A percentile compares a stretch with the other conserved stretches of the same genome.
Conservation (phyloP, 345 rosid species). For the Murraya paniculata region DNA sequence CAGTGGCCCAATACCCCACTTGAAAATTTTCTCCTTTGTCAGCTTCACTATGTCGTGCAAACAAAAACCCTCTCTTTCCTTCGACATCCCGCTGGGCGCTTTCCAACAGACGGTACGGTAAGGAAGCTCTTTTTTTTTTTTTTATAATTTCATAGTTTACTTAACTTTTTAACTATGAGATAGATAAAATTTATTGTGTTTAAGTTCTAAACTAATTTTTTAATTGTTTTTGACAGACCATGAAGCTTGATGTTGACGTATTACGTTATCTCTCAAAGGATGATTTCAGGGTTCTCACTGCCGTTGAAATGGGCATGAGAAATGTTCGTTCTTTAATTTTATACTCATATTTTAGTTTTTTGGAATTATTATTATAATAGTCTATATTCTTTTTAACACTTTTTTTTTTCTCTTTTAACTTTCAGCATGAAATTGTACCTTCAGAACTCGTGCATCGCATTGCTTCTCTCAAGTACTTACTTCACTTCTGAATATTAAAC, state of each 20-base stretch:
- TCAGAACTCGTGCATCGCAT: constrained; percentile 72
- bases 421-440: constrained; percentile 89
- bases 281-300: constrained; percentile 90
- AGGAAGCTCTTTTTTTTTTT: no score
- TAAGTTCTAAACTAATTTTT: neutral
- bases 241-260: constrained; percentile 82
- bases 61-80: no score
- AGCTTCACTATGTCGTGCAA: no score
- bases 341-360: neutral
- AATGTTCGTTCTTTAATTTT: constrained; percentile 39
- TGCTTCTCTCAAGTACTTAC: constrained; percentile 70
- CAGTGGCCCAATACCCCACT: no score
- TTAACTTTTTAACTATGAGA: no score
- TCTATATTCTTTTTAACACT: neutral
- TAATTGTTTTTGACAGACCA: constrained; percentile 13
- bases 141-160: no score
- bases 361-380: neutral
- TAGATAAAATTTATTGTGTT: no score
- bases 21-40: no score
- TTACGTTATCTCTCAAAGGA: constrained; percentile 81
- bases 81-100: no score
- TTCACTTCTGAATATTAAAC: neutral
- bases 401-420: neutral
- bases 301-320: constrained; percentile 94
- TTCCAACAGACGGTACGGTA: no score